Evolutionary conservation across 495 filamentous ascomycete genomes (phyloP).

Genomic region (Hyphodiscus hymeniophilus): DNA sequence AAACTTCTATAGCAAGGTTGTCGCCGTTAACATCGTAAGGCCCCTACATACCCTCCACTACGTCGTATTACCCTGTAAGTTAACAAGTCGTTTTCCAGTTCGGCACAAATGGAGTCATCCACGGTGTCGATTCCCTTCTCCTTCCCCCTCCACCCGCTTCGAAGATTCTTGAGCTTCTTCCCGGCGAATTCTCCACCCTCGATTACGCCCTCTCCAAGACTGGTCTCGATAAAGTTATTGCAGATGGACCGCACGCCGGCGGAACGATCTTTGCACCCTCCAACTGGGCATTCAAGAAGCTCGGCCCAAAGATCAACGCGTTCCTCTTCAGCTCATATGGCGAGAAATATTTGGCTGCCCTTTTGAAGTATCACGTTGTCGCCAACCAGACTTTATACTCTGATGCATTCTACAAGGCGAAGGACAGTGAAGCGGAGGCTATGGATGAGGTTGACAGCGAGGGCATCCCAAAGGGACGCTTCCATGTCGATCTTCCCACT

Average conservation of each 20-base stretch:
- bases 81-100: conserved; percentile 25
- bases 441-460: conserved; percentile 7
- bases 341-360: conserved; percentile 57
- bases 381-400: conserved; percentile 70
- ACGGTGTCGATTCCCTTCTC: conserved; percentile 63
- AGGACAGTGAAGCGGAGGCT: not conserved
- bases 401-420: conserved; percentile 58
- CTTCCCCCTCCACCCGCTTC: conserved; percentile 58
- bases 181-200: conserved; percentile 68
- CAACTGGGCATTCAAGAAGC: conserved; percentile 64
- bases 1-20: conserved; percentile 64
- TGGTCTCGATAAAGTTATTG: conserved; percentile 43
- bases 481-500: conserved; percentile 60
- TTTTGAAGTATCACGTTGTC: conserved; percentile 74
- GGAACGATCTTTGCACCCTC: conserved; percentile 68
- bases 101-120: conserved; percentile 70
- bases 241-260: conserved; percentile 34
- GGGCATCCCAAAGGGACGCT: conserved; percentile 10
- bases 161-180: conserved; percentile 57
- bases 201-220: conserved; percentile 62
- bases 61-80: not conserved
- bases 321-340: conserved; percentile 73
- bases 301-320: conserved; percentile 60
- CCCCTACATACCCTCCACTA: not conserved
- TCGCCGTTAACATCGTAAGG: conserved; percentile 58